Evolutionary conservation across 164 flowering plant genomes (phyloP), one percentile per base, ranked within the genome.

Genomic region (Stephania japonica): DNA sequence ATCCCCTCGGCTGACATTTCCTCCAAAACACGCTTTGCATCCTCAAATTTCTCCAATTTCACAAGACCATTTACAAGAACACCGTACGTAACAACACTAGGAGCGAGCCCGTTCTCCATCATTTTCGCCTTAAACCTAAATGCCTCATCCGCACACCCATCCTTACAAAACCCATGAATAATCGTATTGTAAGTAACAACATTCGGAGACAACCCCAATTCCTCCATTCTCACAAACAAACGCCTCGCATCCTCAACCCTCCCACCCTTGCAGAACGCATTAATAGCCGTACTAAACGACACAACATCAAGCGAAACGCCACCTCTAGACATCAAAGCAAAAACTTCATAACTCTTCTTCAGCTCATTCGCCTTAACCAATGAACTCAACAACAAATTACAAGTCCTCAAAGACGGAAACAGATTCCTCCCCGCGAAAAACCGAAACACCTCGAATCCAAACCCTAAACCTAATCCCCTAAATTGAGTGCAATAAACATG

Each of bases 161-260:
- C 78, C 71, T 79, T 85, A 75, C 91, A 88, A 0, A 90, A 80
- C 23, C 96, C 96, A 74, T 89, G 75, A 72, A 92, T 85, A 9
- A 92, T 65, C 70, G 81, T 90, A 75, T 92, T 92, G 74, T 89
- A 90, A 56, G 85, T 85, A 68, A 89, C 84, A 32, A 85, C 91
- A 76, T 78, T 88, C 0, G 93, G 90, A 68, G 77, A 63, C 70
- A 89, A 64, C 12, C 90, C 87, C 73, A 75, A 64, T 62, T 75
- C 74, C 75, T 85, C 88, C 91, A 92, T 90, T 69, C 79, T 79
- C 61, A 21, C 42, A 79, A 88, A 86, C 86, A 92, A 75, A 21
- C n/a, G n/a, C 27, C 80, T 25, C 3, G 92, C 95, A 44, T 84
- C 87, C 24, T 83, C 79, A 65, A 88, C 75, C 67, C 78, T 86